A percentile compares a stretch with the other conserved stretches of the same genome.
phyloP scores from a whole-genome alignment of 345 rosid species.

The Brassica juncea region DNA sequence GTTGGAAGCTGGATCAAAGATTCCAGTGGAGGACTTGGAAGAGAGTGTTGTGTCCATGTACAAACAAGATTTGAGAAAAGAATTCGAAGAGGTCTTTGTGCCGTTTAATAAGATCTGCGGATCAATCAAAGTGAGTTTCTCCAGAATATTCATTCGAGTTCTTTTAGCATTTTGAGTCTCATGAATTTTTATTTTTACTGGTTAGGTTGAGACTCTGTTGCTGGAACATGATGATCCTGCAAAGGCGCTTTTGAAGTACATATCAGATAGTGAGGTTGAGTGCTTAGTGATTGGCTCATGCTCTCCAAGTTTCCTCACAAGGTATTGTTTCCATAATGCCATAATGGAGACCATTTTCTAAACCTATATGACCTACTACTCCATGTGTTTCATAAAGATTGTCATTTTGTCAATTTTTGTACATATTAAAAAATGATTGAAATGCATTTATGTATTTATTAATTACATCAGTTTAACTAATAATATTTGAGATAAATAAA shows the following conservation, averaged over 20 bases:
- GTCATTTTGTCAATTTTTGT: too few relatives aligned
- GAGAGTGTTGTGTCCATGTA: constrained; percentile 67
- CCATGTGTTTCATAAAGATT: too few relatives aligned
- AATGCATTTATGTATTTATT: too few relatives aligned
- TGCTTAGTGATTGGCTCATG: constrained; percentile 77
- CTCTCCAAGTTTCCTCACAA: constrained; percentile 50
- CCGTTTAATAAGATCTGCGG: constrained; percentile 62
- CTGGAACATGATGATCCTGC: constrained; percentile 74
- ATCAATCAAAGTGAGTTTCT: constrained; percentile 39
- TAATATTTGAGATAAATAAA: too few relatives aligned
- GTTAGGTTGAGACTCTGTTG: constrained; percentile 66
- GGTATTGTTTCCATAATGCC: constrained; percentile 44
- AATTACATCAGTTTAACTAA: too few relatives aligned
- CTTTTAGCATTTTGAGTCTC: not conserved
- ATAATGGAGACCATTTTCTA: too few relatives aligned
- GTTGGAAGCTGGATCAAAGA: constrained; percentile 58
- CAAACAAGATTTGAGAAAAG: constrained; percentile 56
- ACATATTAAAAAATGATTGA: too few relatives aligned
- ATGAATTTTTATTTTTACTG: not conserved
- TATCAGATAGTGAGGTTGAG: constrained; percentile 50
- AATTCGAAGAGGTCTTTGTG: constrained; percentile 49
- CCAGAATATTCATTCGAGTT: not conserved
- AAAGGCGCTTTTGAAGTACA: constrained; percentile 53
- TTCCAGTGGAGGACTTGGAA: constrained; percentile 64
- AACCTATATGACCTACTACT: too few relatives aligned